A percentile compares a stretch with the other conserved stretches of the same genome.
phyloP scores from a whole-genome alignment of 2,329 filamentous ascomycete species.

The Monilinia laxa region DNA sequence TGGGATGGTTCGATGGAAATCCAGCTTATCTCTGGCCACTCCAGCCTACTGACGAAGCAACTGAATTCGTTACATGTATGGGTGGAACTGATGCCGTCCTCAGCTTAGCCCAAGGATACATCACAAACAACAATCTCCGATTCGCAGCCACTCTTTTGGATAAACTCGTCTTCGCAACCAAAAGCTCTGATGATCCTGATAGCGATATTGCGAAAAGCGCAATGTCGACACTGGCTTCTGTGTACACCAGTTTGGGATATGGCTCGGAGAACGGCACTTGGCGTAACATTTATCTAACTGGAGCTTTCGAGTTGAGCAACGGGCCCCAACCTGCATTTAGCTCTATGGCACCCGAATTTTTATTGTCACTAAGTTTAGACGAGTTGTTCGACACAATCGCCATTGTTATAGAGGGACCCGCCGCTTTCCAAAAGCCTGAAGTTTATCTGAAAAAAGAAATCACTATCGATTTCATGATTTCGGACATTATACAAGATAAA shows the following conservation, averaged over 20 bases:
- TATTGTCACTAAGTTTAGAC: neutral
- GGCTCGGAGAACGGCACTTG: constrained; percentile 45
- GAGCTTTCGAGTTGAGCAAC: neutral
- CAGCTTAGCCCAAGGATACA: constrained; percentile 38
- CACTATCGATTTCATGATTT: constrained; percentile 9
- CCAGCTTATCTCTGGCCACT: constrained; percentile 43
- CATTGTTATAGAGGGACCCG: neutral
- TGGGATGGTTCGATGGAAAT: constrained; percentile 39
- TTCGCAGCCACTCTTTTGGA: constrained; percentile 45
- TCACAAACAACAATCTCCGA: constrained; percentile 40
- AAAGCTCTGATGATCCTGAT: constrained; percentile 26
- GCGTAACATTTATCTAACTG: constrained; percentile 44
- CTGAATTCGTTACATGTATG: constrained; percentile 43
- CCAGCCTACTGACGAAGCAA: constrained; percentile 40
- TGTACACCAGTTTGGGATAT: constrained; percentile 42
- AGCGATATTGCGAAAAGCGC: neutral
- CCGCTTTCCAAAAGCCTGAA: neutral
- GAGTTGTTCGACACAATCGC: constrained; percentile 1
- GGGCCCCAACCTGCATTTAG: neutral
- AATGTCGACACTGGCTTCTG: constrained; percentile 34
- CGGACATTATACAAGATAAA: neutral
- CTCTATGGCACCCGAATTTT: neutral
- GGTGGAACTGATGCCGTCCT: constrained; percentile 42
- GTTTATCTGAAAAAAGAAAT: neutral
- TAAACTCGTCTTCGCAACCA: constrained; percentile 41